Conservation (phyloP, 2,329 filamentous ascomycete genomes). For the Ceratocystis harringtonii region DNA sequence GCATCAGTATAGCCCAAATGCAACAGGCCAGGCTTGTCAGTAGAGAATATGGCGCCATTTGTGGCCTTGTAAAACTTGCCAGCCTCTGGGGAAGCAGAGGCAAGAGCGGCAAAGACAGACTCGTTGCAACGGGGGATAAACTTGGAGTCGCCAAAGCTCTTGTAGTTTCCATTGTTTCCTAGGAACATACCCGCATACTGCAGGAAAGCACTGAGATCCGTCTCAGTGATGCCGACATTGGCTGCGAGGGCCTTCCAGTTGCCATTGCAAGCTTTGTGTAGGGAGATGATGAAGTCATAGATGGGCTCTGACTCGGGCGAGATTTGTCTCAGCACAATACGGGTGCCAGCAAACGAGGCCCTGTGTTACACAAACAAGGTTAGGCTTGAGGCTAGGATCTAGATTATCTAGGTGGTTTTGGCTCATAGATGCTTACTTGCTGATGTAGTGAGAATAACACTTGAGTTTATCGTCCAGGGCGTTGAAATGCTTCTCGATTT, state of each 20-base stretch:
- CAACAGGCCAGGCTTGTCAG: slow-evolving; percentile 47
- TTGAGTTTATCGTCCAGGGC: slow-evolving; percentile 60
- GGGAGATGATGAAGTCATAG: slow-evolving; percentile 62
- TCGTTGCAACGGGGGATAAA: slow-evolving; percentile 60
- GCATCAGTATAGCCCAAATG: slow-evolving; percentile 61
- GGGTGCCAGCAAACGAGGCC: slow-evolving; percentile 60
- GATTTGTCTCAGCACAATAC: slow-evolving; percentile 65
- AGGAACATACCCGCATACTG: slow-evolving; percentile 68
- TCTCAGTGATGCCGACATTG: slow-evolving; percentile 47
- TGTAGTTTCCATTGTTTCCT: slow-evolving; percentile 72
- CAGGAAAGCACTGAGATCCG: slow-evolving; percentile 53
- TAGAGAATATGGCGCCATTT: slow-evolving; percentile 57
- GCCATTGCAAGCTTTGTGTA: slow-evolving; percentile 51
- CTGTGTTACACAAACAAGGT: slow-evolving; percentile 28
- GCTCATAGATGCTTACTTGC: slow-evolving; percentile 40
- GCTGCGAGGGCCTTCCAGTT: slow-evolving; percentile 55
- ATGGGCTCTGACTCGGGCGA: slow-evolving; percentile 70
- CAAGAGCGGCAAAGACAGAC: slow-evolving; percentile 49
- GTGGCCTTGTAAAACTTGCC: slow-evolving; percentile 51
- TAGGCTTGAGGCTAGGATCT: neutral
- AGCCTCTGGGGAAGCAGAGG: slow-evolving; percentile 44
- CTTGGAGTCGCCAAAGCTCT: slow-evolving; percentile 73
- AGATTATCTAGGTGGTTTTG: neutral
- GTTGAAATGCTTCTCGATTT: slow-evolving; percentile 88
- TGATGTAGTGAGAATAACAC: slow-evolving; percentile 82